phyloP scores from a whole-genome alignment of 2,329 filamentous ascomycete genomes.

The Pestalotiopsis sp. region DNA sequence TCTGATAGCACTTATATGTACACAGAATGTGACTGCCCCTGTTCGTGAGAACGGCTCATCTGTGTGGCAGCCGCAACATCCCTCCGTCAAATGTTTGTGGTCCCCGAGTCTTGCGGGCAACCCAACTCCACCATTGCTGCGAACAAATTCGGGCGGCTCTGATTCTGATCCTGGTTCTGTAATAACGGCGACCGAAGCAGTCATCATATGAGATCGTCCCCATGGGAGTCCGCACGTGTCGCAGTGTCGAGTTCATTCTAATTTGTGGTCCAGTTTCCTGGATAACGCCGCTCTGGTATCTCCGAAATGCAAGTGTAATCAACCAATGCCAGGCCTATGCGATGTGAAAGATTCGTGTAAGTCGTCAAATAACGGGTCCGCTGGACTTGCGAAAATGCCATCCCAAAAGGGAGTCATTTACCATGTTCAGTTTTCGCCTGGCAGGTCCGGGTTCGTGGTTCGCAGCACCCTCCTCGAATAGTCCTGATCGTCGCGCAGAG shows the following conservation, averaged over 20 bases:
- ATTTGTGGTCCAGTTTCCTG: constrained; percentile 25
- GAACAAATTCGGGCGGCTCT: neutral
- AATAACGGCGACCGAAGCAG: neutral
- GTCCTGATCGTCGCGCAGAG: constrained; percentile 66
- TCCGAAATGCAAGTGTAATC: constrained; percentile 42
- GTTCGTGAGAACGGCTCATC: neutral
- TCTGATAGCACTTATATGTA: neutral
- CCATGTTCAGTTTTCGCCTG: constrained; percentile 26
- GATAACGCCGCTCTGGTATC: constrained; percentile 50
- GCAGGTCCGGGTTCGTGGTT: constrained; percentile 64
- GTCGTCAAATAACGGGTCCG: constrained; percentile 28
- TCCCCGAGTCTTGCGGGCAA: neutral
- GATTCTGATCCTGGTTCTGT: neutral
- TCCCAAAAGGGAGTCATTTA: neutral
- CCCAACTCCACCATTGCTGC: neutral
- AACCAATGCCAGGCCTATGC: constrained; percentile 27
- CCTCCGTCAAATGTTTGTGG: neutral
- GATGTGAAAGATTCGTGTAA: constrained; percentile 33
- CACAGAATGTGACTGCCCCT: neutral
- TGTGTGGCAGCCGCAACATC: neutral
- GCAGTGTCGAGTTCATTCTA: constrained; percentile 17
- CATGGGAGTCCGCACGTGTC: neutral
- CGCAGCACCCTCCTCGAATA: constrained; percentile 67
- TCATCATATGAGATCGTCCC: neutral
- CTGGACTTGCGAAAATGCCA: constrained; percentile 17